Base-by-base conservation (phyloP, 2,329 filamentous ascomycete species). In the Penicillium sp. region DNA sequence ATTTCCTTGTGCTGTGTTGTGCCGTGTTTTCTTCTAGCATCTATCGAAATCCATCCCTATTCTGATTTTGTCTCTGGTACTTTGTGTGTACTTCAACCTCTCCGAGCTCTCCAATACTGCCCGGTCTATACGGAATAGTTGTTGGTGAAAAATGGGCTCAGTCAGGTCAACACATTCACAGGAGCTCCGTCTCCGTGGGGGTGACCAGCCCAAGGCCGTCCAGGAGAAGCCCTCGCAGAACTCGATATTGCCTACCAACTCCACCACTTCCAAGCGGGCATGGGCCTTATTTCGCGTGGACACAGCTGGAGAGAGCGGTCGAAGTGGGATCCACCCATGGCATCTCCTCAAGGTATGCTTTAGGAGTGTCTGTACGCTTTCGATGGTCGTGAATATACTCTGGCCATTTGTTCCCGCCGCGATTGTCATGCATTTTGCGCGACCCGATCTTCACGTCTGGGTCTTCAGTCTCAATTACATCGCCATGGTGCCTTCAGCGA, bases 321-420 rank as follows among this genome's bases (percentile, higher is more conserved):
- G 88, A 37, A 75, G 68, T 6, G 87, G 88, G 44, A 69, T 91
- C 57, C 80, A 90, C 62, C 86, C 86, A 0, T 50, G 80, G 41
- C 79, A 84, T 51, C 89, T 90, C 67, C 62, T 89, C 32, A 77
- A 73, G 59, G 86, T 91, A 52, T 81, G 80, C 68, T 86, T 84
- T 73, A 77, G 73, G 48, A 89, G 87, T 42, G 83, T 84, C 31
- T 87, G 84, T 66, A 80, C 76, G 31, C 75, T 84, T 13, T 90
- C 87, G 9, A 81, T 81, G 68, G 68, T 80, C 48, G 86, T 88
- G 65, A 91, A 91, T 67, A 64, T 89, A 27, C 79, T 91, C 35
- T 91, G 88, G 88, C 88, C 88, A 6, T 79, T 89, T 57, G 88
- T 91, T 2, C 87, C 88, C 7, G 84, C 83, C 31, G 88, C 87